Evolutionary conservation across 2,329 filamentous ascomycete genomes (phyloP).

Genomic region (Monosporascus sp.): DNA sequence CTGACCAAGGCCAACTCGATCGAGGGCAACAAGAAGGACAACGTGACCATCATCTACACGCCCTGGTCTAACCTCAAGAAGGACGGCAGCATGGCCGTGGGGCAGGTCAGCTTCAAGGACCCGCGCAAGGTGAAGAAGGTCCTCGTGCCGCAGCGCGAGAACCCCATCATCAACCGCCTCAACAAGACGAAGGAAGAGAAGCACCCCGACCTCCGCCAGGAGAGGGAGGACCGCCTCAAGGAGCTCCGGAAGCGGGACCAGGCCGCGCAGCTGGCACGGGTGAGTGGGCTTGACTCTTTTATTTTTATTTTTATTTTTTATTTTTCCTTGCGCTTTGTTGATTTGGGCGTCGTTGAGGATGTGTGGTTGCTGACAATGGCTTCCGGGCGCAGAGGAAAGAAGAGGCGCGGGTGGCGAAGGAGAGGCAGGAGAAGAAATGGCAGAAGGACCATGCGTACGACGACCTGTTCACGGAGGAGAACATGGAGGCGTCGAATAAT

Average conservation of each 20-base stretch:
- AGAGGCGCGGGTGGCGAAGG: slow-evolving; percentile 65
- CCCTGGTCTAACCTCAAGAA: slow-evolving; percentile 97
- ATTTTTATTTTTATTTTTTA: background rate
- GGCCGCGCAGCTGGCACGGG: slow-evolving; percentile 54
- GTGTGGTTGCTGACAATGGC: too few relatives aligned
- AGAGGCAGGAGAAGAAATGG: slow-evolving; percentile 84
- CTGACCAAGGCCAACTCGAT: slow-evolving; percentile 98
- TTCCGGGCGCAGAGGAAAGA: slow-evolving; percentile 59
- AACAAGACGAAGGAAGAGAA: slow-evolving; percentile 94
- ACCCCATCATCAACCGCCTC: slow-evolving; percentile 89
- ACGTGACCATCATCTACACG: slow-evolving; percentile 93
- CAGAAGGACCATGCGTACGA: slow-evolving; percentile 98
- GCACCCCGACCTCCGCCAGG: slow-evolving; percentile 74
- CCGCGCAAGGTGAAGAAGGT: slow-evolving; percentile 77
- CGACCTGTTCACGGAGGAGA: slow-evolving; percentile 80
- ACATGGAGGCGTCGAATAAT: slow-evolving; percentile 73
- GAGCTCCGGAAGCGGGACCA: slow-evolving; percentile 69
- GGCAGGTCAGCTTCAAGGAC: slow-evolving; percentile 94
- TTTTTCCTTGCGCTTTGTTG: background rate
- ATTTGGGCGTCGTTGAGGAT: too few relatives aligned
- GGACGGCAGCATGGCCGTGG: slow-evolving; percentile 89
- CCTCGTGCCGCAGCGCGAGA: slow-evolving; percentile 75
- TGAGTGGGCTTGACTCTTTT: slow-evolving; percentile 30
- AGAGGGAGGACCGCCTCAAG: slow-evolving; percentile 71
- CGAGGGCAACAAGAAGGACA: slow-evolving; percentile 99